Evolutionary conservation across 352 stramenopile genomes (phyloP).

Genomic region (Phytophthora hibernalis): DNA sequence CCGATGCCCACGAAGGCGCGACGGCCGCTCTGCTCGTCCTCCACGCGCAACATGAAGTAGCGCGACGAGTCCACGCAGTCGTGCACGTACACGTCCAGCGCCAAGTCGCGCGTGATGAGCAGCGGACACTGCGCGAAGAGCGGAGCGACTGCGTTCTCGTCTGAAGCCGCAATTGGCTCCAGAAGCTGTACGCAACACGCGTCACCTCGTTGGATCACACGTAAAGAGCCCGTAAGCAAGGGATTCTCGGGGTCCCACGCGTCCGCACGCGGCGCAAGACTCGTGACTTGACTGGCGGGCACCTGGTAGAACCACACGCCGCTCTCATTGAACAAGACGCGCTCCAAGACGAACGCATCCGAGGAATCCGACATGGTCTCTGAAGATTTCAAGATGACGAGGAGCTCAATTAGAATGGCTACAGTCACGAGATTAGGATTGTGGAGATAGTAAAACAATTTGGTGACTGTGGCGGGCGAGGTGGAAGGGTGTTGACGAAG

Average conservation of each 20-base stretch:
- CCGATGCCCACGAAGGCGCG: conserved; percentile 83
- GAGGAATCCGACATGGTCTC: conserved; percentile 19
- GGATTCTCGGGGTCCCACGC: conserved; percentile 84
- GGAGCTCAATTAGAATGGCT: background rate
- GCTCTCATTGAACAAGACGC: conserved; percentile 77
- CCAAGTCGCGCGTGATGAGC: conserved; percentile 65
- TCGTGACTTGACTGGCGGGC: conserved; percentile 67
- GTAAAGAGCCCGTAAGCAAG: conserved; percentile 77
- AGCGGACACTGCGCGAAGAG: conserved; percentile 86
- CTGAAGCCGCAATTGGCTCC: conserved; percentile 48
- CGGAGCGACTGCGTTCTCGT: conserved; percentile 27
- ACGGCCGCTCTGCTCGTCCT: conserved; percentile 76
- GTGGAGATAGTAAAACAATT: background rate
- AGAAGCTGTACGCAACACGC: conserved; percentile 79
- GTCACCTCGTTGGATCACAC: conserved; percentile 78
- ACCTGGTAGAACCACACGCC: conserved; percentile 91
- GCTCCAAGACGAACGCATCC: conserved; percentile 64
- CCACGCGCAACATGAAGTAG: conserved; percentile 90
- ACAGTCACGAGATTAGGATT: conserved; percentile 6
- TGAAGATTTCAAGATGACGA: conserved; percentile 10
- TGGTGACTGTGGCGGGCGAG: background rate
- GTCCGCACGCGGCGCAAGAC: conserved; percentile 78
- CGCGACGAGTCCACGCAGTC: conserved; percentile 89
- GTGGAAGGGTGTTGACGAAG: background rate
- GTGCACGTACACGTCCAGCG: conserved; percentile 81